A percentile compares a stretch with the other conserved stretches of the same genome.
phyloP scores from a whole-genome alignment of 2,329 filamentous ascomycete species.

The Xylariaceae sp. region DNA sequence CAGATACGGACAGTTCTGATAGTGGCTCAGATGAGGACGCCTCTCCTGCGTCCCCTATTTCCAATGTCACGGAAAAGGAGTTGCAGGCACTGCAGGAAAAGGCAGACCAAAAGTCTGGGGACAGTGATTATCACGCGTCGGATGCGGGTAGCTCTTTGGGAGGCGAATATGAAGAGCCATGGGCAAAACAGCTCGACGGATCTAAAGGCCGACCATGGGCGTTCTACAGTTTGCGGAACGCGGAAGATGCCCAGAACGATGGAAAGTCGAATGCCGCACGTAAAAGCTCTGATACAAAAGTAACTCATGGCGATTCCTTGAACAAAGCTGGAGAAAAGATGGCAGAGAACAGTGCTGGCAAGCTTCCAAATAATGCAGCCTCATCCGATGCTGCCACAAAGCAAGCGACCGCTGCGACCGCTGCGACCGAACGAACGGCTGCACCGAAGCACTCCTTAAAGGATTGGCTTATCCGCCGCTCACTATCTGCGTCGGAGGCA shows the following conservation, averaged over 20 bases:
- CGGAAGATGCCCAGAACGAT: neutral
- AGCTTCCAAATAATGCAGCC: neutral
- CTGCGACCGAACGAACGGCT: neutral
- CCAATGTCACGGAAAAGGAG: conserved; percentile 20
- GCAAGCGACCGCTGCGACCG: neutral
- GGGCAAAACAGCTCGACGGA: conserved; percentile 3
- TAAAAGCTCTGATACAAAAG: neutral
- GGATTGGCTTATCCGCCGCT: neutral
- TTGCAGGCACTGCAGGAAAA: conserved; percentile 19
- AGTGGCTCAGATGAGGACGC: conserved; percentile 4
- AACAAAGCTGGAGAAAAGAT: neutral
- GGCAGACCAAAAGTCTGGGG: conserved; percentile 26
- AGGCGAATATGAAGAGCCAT: conserved; percentile 17
- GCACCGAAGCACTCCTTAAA: neutral
- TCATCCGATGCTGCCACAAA: neutral
- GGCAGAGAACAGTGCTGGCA: neutral
- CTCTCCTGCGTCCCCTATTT: conserved; percentile 1
- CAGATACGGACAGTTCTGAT: neutral
- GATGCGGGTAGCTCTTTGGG: conserved; percentile 18
- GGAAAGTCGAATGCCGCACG: no score
- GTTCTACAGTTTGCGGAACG: conserved; percentile 23
- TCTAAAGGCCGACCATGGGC: conserved; percentile 22
- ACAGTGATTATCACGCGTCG: conserved; percentile 27
- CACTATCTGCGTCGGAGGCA: neutral
- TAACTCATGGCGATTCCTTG: neutral